These are phyloP conservation scores for Apiotrichum mycotoxinovorans DNA, from an alignment of 1,284 basidiomycete species.

Conservation along the genomic window DNA sequence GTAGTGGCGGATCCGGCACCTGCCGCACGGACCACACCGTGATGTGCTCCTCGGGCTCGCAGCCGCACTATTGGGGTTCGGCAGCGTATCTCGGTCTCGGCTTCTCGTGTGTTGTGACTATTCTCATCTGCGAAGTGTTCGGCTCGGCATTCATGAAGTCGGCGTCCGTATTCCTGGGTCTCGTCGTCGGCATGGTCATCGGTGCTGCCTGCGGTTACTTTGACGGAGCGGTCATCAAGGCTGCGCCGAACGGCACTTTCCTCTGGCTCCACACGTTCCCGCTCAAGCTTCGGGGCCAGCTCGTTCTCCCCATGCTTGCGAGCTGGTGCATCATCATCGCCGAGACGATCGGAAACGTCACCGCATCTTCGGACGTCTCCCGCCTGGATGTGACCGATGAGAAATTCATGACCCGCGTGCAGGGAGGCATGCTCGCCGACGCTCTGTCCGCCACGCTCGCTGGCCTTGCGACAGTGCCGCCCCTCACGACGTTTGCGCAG, in stretches of 20 bases:
- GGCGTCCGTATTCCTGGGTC: conserved; percentile 35
- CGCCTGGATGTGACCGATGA: conserved; percentile 25
- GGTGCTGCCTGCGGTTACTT: conserved; percentile 36
- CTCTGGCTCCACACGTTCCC: conserved; percentile 33
- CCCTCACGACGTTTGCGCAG: conserved; percentile 38
- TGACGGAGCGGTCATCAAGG: conserved; percentile 21
- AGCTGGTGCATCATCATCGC: conserved; percentile 34
- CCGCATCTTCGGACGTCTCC: conserved; percentile 29
- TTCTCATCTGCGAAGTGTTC: conserved; percentile 31
- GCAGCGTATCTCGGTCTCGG: conserved; percentile 31
- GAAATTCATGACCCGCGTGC: conserved; percentile 29
- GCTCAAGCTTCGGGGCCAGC: conserved; percentile 27
- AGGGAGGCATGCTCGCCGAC: conserved; percentile 39
- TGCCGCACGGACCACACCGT: conserved; percentile 30
- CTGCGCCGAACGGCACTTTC: conserved; percentile 30
- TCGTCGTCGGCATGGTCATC: conserved; percentile 32
- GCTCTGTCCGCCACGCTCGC: conserved; percentile 30
- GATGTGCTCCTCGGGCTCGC: conserved; percentile 21
- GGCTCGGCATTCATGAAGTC: conserved; percentile 39
- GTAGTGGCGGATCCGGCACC: conserved; percentile 25
- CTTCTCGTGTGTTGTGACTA: conserved; percentile 26
- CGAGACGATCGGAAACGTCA: conserved; percentile 36
- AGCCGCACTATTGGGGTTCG: conserved; percentile 28
- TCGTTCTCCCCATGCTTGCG: conserved; percentile 35
- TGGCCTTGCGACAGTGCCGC: conserved; percentile 32